Conservation (phyloP, 169 alveolate species). For the Eimeria brunetti region DNA sequence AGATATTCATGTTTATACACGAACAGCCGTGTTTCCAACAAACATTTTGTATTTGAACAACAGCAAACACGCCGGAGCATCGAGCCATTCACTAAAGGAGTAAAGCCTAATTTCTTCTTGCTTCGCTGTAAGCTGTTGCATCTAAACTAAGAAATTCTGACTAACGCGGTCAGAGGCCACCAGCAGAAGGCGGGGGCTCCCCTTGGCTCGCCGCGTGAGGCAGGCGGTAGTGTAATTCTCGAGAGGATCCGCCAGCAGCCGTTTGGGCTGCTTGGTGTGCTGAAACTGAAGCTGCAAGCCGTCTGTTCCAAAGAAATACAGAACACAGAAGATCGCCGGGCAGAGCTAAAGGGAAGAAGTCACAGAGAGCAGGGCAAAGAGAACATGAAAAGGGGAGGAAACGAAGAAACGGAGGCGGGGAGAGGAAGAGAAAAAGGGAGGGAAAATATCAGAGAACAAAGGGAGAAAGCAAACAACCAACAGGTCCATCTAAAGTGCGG, state of each 20-base stretch:
- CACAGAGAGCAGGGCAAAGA: too few relatives aligned
- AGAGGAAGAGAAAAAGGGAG: too few relatives aligned
- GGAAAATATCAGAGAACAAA: not conserved
- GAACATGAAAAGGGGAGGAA: too few relatives aligned
- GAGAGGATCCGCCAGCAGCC: constrained; percentile 45
- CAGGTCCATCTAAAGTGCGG: not conserved
- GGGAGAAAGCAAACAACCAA: not conserved
- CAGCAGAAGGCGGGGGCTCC: constrained; percentile 57
- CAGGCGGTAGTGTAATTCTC: constrained; percentile 75
- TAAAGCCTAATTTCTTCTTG: not conserved
- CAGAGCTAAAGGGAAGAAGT: too few relatives aligned
- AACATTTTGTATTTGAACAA: too few relatives aligned
- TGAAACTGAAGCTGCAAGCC: constrained; percentile 72
- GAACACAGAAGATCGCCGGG: not conserved
- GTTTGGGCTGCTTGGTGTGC: constrained; percentile 58
- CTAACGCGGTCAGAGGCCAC: constrained; percentile 62
- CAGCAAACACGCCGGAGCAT: not conserved
- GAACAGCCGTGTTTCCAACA: not conserved
- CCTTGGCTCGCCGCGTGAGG: constrained; percentile 60
- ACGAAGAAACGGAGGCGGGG: too few relatives aligned
- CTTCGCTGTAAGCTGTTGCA: not conserved
- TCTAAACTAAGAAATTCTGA: not conserved
- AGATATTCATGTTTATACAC: not conserved
- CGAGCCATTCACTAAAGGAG: not conserved
- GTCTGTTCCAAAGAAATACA: not conserved